phyloP scores from a whole-genome alignment of 495 filamentous ascomycete genomes.

The Talaromyces ruber region DNA sequence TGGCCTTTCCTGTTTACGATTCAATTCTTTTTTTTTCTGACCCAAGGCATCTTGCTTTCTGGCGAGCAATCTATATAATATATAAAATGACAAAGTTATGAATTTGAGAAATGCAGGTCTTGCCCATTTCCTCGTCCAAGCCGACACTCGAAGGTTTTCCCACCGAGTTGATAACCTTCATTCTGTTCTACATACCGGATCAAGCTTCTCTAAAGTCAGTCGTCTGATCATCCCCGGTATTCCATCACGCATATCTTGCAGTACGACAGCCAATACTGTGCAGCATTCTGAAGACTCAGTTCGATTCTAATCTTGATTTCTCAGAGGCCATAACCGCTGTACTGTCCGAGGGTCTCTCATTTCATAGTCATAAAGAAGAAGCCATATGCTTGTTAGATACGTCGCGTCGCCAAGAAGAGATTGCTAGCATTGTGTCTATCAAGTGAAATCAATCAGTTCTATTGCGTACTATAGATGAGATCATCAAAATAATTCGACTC shows the following conservation, averaged over 20 bases:
- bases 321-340: constrained; percentile 13
- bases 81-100: not conserved
- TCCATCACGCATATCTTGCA: constrained; percentile 13
- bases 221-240: constrained; percentile 13
- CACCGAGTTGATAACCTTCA: constrained; percentile 13
- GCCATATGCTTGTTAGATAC: constrained; percentile 12
- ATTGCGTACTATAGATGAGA: not conserved
- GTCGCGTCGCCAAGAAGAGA: not conserved
- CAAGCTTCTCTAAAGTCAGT: constrained; percentile 11
- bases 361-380: not conserved
- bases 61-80: not conserved
- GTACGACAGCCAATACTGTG: constrained; percentile 10
- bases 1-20: not conserved
- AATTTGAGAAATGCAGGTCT: not conserved
- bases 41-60: not conserved
- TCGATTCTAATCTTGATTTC: not conserved
- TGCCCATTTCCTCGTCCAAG: constrained; percentile 6
- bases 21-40: not conserved
- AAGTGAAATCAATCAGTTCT: not conserved
- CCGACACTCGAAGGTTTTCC: constrained; percentile 16
- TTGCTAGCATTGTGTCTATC: not conserved
- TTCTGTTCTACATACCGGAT: constrained; percentile 10
- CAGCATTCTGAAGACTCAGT: constrained; percentile 8
- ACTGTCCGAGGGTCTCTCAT: constrained; percentile 9
- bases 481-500: constrained; percentile 5